Percentiles rank a stretch among this genome's conserved stretches.
These are phyloP conservation scores for Rubus idaeus DNA, from an alignment of 306 rosid genomes.

Conservation along the genomic window DNA sequence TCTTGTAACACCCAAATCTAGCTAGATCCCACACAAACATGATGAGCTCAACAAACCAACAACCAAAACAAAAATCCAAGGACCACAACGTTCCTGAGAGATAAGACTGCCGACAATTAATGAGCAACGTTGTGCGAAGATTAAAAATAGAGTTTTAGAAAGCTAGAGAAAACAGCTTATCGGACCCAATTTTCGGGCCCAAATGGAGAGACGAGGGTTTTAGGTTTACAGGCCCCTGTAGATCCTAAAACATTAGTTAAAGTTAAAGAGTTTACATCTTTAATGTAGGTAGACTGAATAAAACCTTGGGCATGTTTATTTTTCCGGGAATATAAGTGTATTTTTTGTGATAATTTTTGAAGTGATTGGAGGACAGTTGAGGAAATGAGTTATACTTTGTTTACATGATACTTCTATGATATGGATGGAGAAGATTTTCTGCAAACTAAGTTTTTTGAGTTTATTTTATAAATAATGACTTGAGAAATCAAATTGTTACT, in stretches of 20 bases:
- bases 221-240: slow-evolving; percentile 11
- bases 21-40: not conserved
- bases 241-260: not conserved
- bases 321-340: not conserved
- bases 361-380: not conserved
- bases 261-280: not conserved
- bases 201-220: not conserved
- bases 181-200: not conserved
- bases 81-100: not conserved
- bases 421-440: not conserved
- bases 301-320: not conserved
- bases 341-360: not conserved
- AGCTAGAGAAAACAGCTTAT: not conserved
- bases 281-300: not conserved
- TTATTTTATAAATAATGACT: not conserved
- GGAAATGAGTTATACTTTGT: not conserved
- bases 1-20: not conserved
- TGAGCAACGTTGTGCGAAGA: not conserved
- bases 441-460: not conserved
- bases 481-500: not conserved
- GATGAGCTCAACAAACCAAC: not conserved
- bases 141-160: not conserved
- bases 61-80: no score
- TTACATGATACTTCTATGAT: not conserved
- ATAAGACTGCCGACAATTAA: no score